phyloP scores from a whole-genome alignment of 1,284 basidiomycete species.

The Ganoderma sp. region DNA sequence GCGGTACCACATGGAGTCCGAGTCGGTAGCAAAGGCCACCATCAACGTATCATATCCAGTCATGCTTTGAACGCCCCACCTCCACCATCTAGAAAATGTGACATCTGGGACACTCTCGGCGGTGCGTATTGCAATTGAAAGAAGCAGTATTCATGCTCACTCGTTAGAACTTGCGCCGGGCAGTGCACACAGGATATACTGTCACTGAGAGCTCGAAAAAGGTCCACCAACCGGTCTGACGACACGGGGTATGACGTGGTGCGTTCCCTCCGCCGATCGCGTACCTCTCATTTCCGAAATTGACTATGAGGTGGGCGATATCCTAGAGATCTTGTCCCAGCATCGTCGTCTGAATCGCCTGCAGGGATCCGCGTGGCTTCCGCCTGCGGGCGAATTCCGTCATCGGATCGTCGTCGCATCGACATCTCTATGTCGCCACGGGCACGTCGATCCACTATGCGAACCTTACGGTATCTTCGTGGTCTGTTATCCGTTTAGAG shows the following conservation, averaged over 20 bases:
- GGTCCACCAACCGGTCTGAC: background rate
- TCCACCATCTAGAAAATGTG: no score
- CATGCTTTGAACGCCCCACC: no score
- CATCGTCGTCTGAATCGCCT: background rate
- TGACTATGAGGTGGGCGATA: background rate
- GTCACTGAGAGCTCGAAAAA: background rate
- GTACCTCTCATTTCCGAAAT: background rate
- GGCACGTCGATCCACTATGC: background rate
- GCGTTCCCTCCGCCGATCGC: background rate
- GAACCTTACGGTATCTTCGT: background rate
- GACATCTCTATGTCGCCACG: background rate
- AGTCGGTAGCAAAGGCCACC: no score
- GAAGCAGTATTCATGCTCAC: no score
- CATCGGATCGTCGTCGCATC: background rate
- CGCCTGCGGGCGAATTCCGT: background rate
- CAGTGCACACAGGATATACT: no score
- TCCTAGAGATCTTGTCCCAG: slow-evolving; percentile 34
- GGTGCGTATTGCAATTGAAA: no score
- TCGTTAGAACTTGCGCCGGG: no score
- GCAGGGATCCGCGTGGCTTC: background rate
- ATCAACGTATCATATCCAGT: no score
- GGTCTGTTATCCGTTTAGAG: background rate
- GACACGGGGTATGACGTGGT: background rate
- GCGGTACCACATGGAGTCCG: no score
- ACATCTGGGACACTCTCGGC: no score